Conservation (phyloP, 768 basidiomycete species). For the Zangia roseola region DNA sequence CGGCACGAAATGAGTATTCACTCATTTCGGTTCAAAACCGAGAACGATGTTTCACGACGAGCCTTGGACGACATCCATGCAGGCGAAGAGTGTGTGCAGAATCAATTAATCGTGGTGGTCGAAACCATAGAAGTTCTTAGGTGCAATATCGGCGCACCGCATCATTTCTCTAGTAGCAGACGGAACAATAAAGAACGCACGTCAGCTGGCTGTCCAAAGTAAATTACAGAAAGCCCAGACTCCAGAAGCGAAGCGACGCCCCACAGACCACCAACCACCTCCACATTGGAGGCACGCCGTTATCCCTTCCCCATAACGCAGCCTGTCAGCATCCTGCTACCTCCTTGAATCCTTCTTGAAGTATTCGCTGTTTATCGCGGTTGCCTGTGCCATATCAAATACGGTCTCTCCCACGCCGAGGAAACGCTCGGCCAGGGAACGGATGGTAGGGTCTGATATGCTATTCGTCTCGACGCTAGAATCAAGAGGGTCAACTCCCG, state of each 20-base stretch:
- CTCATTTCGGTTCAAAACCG: not conserved
- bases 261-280: slow-evolving; percentile 6
- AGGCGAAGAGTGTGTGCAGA: slow-evolving; percentile 7
- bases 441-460: slow-evolving; percentile 77
- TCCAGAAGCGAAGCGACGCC: slow-evolving; percentile 23
- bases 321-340: slow-evolving; percentile 13
- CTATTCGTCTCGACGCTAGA: slow-evolving; percentile 61
- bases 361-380: slow-evolving; percentile 83
- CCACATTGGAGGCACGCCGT: slow-evolving; percentile 7
- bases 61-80: not conserved
- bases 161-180: slow-evolving; percentile 9
- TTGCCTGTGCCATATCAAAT: slow-evolving; percentile 81
- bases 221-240: slow-evolving; percentile 29
- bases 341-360: slow-evolving; percentile 60
- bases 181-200: slow-evolving; percentile 23
- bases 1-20: no score
- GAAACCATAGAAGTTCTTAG: slow-evolving; percentile 6
- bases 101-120: no score
- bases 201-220: slow-evolving; percentile 21
- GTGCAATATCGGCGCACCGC: slow-evolving; percentile 2
- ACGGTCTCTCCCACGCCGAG: slow-evolving; percentile 85
- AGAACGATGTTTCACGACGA: not conserved
- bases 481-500: slow-evolving; percentile 1
- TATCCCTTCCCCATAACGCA: not conserved
- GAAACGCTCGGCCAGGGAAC: slow-evolving; percentile 76